Conservation (phyloP, 2,329 filamentous ascomycete species). For the Aspergillus ibericus region DNA sequence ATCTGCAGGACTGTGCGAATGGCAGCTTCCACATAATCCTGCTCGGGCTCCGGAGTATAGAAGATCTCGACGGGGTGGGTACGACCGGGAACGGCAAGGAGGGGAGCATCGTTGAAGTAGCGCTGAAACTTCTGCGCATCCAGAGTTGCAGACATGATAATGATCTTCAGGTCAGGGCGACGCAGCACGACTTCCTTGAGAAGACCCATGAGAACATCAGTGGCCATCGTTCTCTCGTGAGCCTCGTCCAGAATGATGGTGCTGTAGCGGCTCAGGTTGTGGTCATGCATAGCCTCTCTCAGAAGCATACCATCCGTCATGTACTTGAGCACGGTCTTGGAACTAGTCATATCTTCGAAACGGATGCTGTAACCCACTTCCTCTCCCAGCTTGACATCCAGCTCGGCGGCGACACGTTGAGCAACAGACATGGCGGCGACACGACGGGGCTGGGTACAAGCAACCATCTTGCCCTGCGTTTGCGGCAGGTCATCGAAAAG, state of each 20-base stretch:
- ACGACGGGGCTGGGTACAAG: conserved; percentile 95
- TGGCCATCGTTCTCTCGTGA: conserved; percentile 94
- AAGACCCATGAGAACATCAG: conserved; percentile 95
- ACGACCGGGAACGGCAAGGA: conserved; percentile 90
- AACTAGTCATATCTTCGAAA: conserved; percentile 91
- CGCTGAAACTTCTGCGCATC: conserved; percentile 97
- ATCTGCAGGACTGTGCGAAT: conserved; percentile 95
- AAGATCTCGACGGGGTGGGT: conserved; percentile 98
- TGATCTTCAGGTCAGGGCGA: conserved; percentile 89
- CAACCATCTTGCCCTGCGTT: conserved; percentile 80
- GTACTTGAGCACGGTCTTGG: conserved; percentile 93
- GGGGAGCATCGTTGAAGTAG: conserved; percentile 92
- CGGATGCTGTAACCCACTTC: conserved; percentile 99
- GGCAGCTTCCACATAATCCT: conserved; percentile 94
- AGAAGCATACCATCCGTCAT: conserved; percentile 99
- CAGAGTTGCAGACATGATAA: conserved; percentile 97
- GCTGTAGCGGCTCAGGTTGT: conserved; percentile 86
- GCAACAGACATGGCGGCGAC: conserved; percentile 98
- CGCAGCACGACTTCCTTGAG: conserved; percentile 84
- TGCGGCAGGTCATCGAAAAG: conserved; percentile 95
- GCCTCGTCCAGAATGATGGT: conserved; percentile 98
- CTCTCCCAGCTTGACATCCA: conserved; percentile 88
- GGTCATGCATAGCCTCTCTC: conserved; percentile 94
- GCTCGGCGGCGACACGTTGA: conserved; percentile 94
- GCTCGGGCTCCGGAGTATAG: conserved; percentile 93